Base-by-base conservation (phyloP, 106 monocot species). In the Dioscorea dumetorum region DNA sequence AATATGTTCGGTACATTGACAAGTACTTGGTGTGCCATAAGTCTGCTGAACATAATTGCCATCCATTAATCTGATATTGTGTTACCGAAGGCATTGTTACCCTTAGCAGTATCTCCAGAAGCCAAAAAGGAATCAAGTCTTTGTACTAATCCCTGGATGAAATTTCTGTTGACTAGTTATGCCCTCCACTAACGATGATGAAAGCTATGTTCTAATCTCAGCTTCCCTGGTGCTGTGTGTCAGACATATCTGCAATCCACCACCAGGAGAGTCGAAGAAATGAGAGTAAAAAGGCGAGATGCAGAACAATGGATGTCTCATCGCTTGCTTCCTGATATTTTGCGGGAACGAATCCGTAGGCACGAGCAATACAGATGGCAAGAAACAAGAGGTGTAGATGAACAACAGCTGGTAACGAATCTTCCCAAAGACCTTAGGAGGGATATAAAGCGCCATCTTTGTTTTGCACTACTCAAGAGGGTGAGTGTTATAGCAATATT, bases 301-400 rank as follows among this genome's bases (percentile, higher is more conserved):
- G 74, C 90, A 60, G 90, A 99, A 52, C 92, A 99, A 63, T 99
- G 97, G 97, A 99, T 99, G 92, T 70, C 80, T 34, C 92, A 99
- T 66, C 86, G 97, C 20, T 70, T 87, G 58, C 91, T 99, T 78
- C 91, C 97, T 61, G 92, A 92, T 17, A 77, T 57, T 53, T 64
- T 99, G 32, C 87, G 68, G 72, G 89, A 90, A 61, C 61, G 97
- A 58, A 90, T 99, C 67, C 81, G 86, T 63, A 81, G 87, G n/a
- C 80, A 99, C 72, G 89, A 92, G 67, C 97, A 99, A 63, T 99
- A 99, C 57, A 85, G 64, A 62, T 92, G 92, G 97, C 97, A 92
- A 62, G 90, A 92, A 76, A 99, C 97, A 64, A 82, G 92, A 81
- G 97, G 97, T 2, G 92, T 99, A 13, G 77, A 99, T 75, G 97